phyloP scores from a whole-genome alignment of 75 land plant genomes.

The Sequoia sempervirens region DNA sequence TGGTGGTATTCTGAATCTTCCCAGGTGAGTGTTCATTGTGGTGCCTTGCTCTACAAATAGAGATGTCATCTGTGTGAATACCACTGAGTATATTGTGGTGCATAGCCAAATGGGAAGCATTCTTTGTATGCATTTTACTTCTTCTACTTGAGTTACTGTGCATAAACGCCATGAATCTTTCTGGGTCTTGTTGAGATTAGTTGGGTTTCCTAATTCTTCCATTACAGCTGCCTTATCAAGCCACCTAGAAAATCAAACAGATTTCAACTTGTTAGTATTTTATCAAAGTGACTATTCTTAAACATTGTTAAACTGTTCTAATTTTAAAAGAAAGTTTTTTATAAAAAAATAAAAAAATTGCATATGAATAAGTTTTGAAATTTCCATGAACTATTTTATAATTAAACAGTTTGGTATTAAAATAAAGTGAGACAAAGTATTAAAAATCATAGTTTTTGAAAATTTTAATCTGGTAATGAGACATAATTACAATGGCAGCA shows the following conservation, averaged over 20 bases:
- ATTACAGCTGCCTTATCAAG: slow-evolving; percentile 51
- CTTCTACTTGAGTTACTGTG: slow-evolving; percentile 68
- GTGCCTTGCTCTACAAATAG: slow-evolving; percentile 56
- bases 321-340: too few relatives aligned
- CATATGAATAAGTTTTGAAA: too few relatives aligned
- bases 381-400: too few relatives aligned
- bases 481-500: too few relatives aligned
- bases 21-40: slow-evolving; percentile 35
- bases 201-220: slow-evolving; percentile 4
- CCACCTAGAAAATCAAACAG: slow-evolving; percentile 13
- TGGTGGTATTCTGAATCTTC: slow-evolving; percentile 43
- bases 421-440: too few relatives aligned
- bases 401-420: too few relatives aligned
- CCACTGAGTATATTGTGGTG: slow-evolving; percentile 56
- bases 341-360: too few relatives aligned
- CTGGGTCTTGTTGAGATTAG: not conserved
- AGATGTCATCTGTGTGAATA: slow-evolving; percentile 61
- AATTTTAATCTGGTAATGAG: too few relatives aligned
- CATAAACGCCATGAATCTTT: slow-evolving; percentile 37
- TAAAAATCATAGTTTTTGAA: too few relatives aligned
- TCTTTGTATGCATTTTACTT: slow-evolving; percentile 47
- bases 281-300: too few relatives aligned
- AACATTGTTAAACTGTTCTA: too few relatives aligned
- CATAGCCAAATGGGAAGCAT: slow-evolving; percentile 54
- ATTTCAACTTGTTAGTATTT: too few relatives aligned